Percentiles rank a stretch among this genome's conserved stretches.
Evolutionary conservation across 1,284 basidiomycete species (phyloP).

Genomic region (Irpex rosettiformis): DNA sequence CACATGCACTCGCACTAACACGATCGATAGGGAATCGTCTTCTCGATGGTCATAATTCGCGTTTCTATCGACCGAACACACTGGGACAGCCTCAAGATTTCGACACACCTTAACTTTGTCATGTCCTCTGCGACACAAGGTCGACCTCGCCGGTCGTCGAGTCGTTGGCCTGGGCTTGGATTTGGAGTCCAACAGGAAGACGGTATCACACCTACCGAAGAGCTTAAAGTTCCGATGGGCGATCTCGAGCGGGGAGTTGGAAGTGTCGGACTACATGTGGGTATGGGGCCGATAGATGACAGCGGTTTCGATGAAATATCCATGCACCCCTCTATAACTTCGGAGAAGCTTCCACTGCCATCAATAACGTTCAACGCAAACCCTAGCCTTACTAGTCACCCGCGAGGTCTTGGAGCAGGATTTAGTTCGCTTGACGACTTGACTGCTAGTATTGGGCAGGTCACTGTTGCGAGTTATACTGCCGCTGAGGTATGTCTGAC

Average conservation of each 20-base stretch:
- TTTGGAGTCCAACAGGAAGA: not conserved
- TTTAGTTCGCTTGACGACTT: not conserved
- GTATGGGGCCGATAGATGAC: not conserved
- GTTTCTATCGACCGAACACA: conserved; percentile 12
- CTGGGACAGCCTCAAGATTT: conserved; percentile 14
- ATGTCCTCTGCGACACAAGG: not conserved
- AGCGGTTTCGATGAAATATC: not conserved
- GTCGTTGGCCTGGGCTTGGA: not conserved
- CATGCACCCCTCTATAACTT: not conserved
- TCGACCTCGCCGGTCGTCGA: not conserved
- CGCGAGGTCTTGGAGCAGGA: not conserved
- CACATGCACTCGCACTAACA: not conserved
- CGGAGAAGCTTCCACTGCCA: not conserved
- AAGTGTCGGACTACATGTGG: not conserved
- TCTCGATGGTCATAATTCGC: conserved; percentile 15
- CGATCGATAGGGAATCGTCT: conserved; percentile 11
- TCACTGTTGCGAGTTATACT: not conserved
- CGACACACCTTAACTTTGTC: conserved; percentile 12
- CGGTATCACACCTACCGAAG: not conserved
- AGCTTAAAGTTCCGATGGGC: not conserved
- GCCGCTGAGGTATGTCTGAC: not conserved
- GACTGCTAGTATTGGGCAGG: not conserved
- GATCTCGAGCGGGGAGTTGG: not conserved
- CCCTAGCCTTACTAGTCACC: not conserved
- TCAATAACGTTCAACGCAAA: not conserved